phyloP scores from a whole-genome alignment of 2,329 filamentous ascomycete genomes.

The Emergomyces pasteurianus region DNA sequence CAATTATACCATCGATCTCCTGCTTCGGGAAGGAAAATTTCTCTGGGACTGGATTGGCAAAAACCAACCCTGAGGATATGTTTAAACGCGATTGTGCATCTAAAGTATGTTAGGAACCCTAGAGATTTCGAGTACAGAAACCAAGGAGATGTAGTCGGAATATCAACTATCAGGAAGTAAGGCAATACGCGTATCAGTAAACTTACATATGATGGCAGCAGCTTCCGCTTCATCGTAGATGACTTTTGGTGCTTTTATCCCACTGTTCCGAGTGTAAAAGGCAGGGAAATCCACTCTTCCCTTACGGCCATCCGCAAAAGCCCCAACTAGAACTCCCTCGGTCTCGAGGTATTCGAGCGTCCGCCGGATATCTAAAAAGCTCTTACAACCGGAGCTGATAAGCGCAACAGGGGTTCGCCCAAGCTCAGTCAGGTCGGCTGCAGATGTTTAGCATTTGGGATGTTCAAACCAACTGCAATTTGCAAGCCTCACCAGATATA shows the following conservation, averaged over 20 bases:
- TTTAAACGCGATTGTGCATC: slow-evolving; percentile 61
- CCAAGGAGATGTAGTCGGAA: neutral
- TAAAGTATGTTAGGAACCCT: slow-evolving; percentile 14
- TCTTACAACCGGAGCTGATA: slow-evolving; percentile 84
- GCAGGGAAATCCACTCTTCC: slow-evolving; percentile 74
- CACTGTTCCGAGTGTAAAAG: slow-evolving; percentile 86
- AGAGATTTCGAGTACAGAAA: neutral
- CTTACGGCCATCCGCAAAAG: slow-evolving; percentile 70
- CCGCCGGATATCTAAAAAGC: slow-evolving; percentile 81
- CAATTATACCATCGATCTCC: slow-evolving; percentile 59
- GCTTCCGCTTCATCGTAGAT: slow-evolving; percentile 68
- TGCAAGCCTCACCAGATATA: slow-evolving; percentile 48
- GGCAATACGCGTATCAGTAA: neutral
- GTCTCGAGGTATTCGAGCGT: slow-evolving; percentile 74
- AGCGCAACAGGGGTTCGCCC: slow-evolving; percentile 82
- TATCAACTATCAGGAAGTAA: neutral
- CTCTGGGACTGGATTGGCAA: slow-evolving; percentile 77
- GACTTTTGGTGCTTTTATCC: slow-evolving; percentile 62
- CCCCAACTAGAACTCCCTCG: slow-evolving; percentile 65
- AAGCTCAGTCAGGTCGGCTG: slow-evolving; percentile 83
- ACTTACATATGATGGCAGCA: slow-evolving; percentile 67
- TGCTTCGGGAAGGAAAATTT: slow-evolving; percentile 56
- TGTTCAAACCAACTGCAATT: neutral
- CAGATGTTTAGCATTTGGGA: neutral
- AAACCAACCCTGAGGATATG: slow-evolving; percentile 67